Evolutionary conservation across 2,329 filamentous ascomycete genomes (phyloP).

Genomic region (Ophiosphaerella herpotricha): DNA sequence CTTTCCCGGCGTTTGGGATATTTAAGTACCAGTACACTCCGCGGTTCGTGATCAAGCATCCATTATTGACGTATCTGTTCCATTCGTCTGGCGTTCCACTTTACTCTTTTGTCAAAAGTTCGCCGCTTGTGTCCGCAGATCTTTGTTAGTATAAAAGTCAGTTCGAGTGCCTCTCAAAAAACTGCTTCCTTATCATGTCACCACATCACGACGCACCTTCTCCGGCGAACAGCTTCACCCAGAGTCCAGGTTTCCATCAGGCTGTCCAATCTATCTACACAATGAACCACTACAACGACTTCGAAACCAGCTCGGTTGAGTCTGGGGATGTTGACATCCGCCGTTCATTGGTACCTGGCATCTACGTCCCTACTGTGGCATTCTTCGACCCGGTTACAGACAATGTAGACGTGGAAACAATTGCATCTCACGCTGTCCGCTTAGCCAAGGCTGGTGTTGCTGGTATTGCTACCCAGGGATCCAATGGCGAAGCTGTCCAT

Average conservation of each 20-base stretch:
- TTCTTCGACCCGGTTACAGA: slow-evolving; percentile 51
- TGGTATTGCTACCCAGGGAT: slow-evolving; percentile 77
- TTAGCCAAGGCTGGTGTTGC: slow-evolving; percentile 74
- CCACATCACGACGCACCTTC: slow-evolving; percentile 47
- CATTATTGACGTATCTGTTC: slow-evolving; percentile 42
- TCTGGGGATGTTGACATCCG: slow-evolving; percentile 39
- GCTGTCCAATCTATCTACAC: slow-evolving; percentile 42
- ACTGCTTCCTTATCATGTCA: slow-evolving; percentile 37
- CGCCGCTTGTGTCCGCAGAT: slow-evolving; percentile 25
- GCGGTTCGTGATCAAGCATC: slow-evolving; percentile 30
- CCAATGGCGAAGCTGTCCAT: slow-evolving; percentile 83
- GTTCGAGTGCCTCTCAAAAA: slow-evolving; percentile 13
- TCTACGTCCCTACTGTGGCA: slow-evolving; percentile 52
- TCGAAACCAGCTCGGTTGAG: slow-evolving; percentile 45
- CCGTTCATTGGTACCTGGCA: slow-evolving; percentile 46
- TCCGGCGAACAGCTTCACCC: slow-evolving; percentile 40
- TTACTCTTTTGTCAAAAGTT: slow-evolving; percentile 41
- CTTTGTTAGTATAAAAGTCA: slow-evolving; percentile 36
- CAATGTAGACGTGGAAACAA: slow-evolving; percentile 48
- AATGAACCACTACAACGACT: slow-evolving; percentile 43
- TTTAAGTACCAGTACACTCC: slow-evolving; percentile 45
- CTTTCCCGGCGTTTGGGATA: slow-evolving; percentile 34
- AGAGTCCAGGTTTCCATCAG: slow-evolving; percentile 34
- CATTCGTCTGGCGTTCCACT: slow-evolving; percentile 32
- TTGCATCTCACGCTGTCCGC: slow-evolving; percentile 60